A percentile compares a stretch with the other conserved stretches of the same genome.
phyloP scores from a whole-genome alignment of 495 filamentous ascomycete genomes.

The Hypomontagnella submonticulosa region DNA sequence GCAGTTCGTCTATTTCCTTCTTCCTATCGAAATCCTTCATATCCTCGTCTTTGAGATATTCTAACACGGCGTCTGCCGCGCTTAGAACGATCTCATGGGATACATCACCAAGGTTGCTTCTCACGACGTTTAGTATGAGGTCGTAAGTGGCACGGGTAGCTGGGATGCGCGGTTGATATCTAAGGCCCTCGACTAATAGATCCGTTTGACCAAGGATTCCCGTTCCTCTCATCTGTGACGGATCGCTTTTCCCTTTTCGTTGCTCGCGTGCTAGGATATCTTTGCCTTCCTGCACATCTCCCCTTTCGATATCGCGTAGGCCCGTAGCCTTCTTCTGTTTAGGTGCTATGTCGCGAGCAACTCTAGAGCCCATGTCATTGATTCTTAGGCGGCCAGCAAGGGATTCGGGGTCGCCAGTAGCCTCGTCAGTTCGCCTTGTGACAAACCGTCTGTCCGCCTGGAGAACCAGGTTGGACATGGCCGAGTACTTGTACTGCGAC shows the following conservation, averaged over 20 bases:
- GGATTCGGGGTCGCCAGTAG: slow-evolving; percentile 96
- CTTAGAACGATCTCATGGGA: slow-evolving; percentile 91
- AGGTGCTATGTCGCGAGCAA: slow-evolving; percentile 80
- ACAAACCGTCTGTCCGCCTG: slow-evolving; percentile 98
- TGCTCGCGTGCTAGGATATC: slow-evolving; percentile 89
- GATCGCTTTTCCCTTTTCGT: slow-evolving; percentile 84
- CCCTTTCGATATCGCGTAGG: slow-evolving; percentile 75
- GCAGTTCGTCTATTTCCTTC: slow-evolving; percentile 92
- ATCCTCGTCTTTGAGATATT: slow-evolving; percentile 92
- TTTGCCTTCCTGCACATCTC: slow-evolving; percentile 82
- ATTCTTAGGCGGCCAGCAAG: slow-evolving; percentile 93
- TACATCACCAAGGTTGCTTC: slow-evolving; percentile 89
- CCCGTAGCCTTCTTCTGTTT: slow-evolving; percentile 78
- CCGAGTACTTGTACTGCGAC: slow-evolving; percentile 99
- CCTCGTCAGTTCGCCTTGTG: slow-evolving; percentile 90
- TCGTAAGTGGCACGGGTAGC: slow-evolving; percentile 96
- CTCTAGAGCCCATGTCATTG: slow-evolving; percentile 90
- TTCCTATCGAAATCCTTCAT: slow-evolving; percentile 99
- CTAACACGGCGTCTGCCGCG: slow-evolving; percentile 92
- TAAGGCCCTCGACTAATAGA: slow-evolving; percentile 81
- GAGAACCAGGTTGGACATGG: slow-evolving; percentile 99
- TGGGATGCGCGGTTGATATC: slow-evolving; percentile 88
- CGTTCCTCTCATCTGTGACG: slow-evolving; percentile 75
- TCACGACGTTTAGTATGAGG: slow-evolving; percentile 90
- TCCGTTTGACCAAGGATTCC: slow-evolving; percentile 88